These are phyloP conservation scores for Rasamsonia emersonii DNA, from an alignment of 2,329 filamentous ascomycete genomes.

Conservation along the genomic window DNA sequence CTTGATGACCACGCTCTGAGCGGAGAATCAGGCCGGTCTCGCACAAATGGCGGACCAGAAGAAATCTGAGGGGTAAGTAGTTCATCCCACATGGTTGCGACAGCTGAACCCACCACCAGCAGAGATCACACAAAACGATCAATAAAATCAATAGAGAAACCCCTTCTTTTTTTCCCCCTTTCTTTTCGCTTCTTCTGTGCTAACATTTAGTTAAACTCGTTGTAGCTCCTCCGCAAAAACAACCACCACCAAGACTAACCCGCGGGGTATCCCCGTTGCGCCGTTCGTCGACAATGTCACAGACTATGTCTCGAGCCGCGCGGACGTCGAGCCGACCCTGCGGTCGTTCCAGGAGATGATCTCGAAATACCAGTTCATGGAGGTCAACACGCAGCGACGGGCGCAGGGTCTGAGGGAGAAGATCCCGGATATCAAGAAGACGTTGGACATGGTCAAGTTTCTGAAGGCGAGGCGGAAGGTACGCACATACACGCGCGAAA, in stretches of 20 bases:
- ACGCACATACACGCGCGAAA: not conserved
- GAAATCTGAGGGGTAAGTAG: conserved; percentile 18
- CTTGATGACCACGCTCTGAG: conserved; percentile 4
- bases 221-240: too few species aligned
- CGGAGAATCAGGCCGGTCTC: too few species aligned
- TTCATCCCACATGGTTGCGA: too few species aligned
- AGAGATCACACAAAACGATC: too few species aligned
- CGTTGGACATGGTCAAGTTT: conserved; percentile 82
- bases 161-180: too few species aligned
- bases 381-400: conserved; percentile 80
- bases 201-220: too few species aligned
- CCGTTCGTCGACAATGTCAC: conserved; percentile 40
- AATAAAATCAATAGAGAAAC: too few species aligned
- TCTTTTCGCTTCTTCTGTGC: not conserved
- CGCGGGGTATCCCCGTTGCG: conserved; percentile 38
- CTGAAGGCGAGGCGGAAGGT: conserved; percentile 69
- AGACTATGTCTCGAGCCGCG: conserved; percentile 38
- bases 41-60: conserved; percentile 19
- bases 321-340: conserved; percentile 39
- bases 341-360: conserved; percentile 40
- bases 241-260: conserved; percentile 27
- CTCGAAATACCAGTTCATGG: conserved; percentile 99
- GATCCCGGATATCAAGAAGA: conserved; percentile 95
- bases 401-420: conserved; percentile 80
- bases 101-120: too few species aligned